Conservation (phyloP, 305 asterid genomes). For the Solanum hybrid region DNA sequence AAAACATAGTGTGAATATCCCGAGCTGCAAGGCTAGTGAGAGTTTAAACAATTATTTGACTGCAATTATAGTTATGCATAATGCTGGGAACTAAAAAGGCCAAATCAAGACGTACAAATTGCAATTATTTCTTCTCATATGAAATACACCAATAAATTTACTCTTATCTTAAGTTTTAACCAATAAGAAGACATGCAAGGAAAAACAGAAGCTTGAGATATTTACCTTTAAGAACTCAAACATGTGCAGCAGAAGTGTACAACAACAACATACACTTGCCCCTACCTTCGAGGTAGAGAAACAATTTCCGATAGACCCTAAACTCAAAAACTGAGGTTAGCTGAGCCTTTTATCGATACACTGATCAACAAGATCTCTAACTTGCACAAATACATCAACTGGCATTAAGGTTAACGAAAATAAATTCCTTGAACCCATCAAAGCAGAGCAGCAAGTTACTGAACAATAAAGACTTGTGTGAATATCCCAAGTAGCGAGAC, state of each 20-base stretch:
- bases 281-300: neutral
- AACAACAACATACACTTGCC: neutral
- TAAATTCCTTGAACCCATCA: neutral
- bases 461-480: neutral
- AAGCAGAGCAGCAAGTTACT: neutral
- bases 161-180: neutral
- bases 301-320: neutral
- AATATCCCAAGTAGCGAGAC: neutral
- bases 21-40: neutral
- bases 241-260: neutral
- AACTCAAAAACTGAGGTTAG: neutral
- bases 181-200: neutral
- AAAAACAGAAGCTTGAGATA: neutral
- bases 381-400: neutral
- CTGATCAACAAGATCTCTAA: neutral
- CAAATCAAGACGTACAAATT: neutral
- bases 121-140: neutral
- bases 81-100: neutral
- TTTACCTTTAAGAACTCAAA: neutral
- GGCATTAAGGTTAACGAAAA: neutral
- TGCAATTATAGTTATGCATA: neutral
- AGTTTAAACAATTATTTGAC: neutral
- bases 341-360: neutral
- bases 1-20: neutral
- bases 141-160: neutral